A percentile compares a stretch with the other conserved stretches of the same genome.
Conservation (phyloP, 2,329 filamentous ascomycete genomes). For the Trichoderma sp. region DNA sequence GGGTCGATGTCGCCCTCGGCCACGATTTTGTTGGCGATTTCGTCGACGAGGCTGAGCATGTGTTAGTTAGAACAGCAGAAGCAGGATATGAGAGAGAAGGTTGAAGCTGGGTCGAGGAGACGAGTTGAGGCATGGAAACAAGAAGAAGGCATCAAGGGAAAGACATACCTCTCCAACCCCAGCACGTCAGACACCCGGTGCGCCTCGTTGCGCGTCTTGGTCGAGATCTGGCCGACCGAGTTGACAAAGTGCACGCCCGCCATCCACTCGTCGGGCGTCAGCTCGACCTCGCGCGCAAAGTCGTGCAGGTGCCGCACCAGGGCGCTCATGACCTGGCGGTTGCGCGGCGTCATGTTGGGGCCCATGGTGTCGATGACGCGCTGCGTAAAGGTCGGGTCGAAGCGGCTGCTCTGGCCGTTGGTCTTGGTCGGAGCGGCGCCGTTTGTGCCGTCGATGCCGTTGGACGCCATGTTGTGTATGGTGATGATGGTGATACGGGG, state of each 20-base stretch:
- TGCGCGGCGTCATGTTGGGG: slow-evolving; percentile 66
- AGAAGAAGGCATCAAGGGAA: neutral
- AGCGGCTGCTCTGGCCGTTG: slow-evolving; percentile 43
- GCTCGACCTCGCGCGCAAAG: slow-evolving; percentile 75
- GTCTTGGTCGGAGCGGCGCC: neutral
- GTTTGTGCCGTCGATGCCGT: slow-evolving; percentile 1
- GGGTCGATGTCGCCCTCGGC: slow-evolving; percentile 63
- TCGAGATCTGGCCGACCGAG: slow-evolving; percentile 69
- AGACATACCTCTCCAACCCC: slow-evolving; percentile 68
- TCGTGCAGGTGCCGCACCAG: slow-evolving; percentile 76
- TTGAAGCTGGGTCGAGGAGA: neutral
- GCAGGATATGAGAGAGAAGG: neutral
- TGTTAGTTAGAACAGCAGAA: neutral
- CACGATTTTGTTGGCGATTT: slow-evolving; percentile 66
- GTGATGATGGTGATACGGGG: neutral
- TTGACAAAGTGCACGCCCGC: slow-evolving; percentile 75
- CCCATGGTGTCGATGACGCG: slow-evolving; percentile 74
- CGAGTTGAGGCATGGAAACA: neutral
- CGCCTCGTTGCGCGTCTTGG: slow-evolving; percentile 71
- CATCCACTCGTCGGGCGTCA: slow-evolving; percentile 78
- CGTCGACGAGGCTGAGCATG: slow-evolving; percentile 54
- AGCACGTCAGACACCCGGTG: slow-evolving; percentile 73
- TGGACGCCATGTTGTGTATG: neutral
- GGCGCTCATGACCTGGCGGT: slow-evolving; percentile 63
- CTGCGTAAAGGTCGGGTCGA: slow-evolving; percentile 77